These are phyloP conservation scores for Penicillium fimorum DNA, from an alignment of 495 filamentous ascomycete genomes.

Conservation along the genomic window DNA sequence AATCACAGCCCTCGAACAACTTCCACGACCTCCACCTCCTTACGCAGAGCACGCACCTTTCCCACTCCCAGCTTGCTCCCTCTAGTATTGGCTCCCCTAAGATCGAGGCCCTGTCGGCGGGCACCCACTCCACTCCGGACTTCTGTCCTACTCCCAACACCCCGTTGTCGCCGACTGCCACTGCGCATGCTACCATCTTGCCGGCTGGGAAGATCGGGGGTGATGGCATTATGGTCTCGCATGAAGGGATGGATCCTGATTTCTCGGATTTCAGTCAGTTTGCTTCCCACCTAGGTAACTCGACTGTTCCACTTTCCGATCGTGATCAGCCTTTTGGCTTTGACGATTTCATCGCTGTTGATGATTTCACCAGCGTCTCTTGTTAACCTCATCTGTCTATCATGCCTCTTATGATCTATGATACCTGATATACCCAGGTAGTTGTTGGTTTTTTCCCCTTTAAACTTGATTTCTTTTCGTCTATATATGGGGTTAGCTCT, in stretches of 20 bases:
- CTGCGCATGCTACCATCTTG: background rate
- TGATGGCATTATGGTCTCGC: constrained; percentile 27
- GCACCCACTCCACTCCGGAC: constrained; percentile 38
- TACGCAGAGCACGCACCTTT: constrained; percentile 26
- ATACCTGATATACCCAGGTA: constrained; percentile 16
- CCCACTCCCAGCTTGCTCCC: constrained; percentile 10
- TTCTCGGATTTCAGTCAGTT: constrained; percentile 42
- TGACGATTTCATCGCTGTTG: constrained; percentile 37
- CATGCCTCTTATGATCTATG: constrained; percentile 9
- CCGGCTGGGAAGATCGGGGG: constrained; percentile 14
- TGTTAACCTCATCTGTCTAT: constrained; percentile 21
- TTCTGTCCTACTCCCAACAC: constrained; percentile 41
- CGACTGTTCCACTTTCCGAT: constrained; percentile 16
- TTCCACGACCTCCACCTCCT: constrained; percentile 28
- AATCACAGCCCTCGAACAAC: constrained; percentile 26
- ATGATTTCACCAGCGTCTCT: constrained; percentile 35
- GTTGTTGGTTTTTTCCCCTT: constrained; percentile 7
- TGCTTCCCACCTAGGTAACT: constrained; percentile 33
- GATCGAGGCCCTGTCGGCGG: constrained; percentile 27
- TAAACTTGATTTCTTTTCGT: constrained; percentile 7
- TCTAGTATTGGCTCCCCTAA: constrained; percentile 23
- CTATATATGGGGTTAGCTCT: constrained; percentile 22
- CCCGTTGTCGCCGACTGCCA: constrained; percentile 33
- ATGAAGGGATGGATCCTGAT: constrained; percentile 32
- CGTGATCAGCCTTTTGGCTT: constrained; percentile 31